phyloP scores from a whole-genome alignment of 179 eudicot species.

The Actinidia arguta region DNA sequence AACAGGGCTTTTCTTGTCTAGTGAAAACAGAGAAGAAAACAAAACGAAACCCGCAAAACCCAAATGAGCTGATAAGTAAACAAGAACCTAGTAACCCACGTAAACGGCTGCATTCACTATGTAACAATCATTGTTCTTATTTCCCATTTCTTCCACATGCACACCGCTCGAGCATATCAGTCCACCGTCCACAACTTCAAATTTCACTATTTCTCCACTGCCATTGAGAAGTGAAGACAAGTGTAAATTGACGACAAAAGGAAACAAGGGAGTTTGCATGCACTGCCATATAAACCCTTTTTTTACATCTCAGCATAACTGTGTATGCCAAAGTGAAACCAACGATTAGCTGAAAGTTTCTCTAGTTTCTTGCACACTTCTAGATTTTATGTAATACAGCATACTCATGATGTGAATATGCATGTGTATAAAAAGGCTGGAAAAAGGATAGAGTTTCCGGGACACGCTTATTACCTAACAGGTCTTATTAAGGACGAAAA shows the following conservation, averaged over 20 bases:
- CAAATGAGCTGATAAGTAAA: background rate
- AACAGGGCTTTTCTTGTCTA: background rate
- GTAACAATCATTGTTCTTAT: slow-evolving; percentile 90
- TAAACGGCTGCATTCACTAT: slow-evolving; percentile 99
- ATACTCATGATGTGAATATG: background rate
- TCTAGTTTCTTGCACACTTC: background rate
- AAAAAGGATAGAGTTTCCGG: background rate
- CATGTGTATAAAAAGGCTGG: background rate
- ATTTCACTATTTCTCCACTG: slow-evolving; percentile 77
- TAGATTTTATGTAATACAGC: background rate
- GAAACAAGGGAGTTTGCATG: background rate
- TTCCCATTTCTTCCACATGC: slow-evolving; percentile 98
- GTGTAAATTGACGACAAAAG: background rate
- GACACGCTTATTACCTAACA: background rate
- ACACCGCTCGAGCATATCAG: slow-evolving; percentile 98
- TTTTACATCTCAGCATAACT: slow-evolving; percentile 6
- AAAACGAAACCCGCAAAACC: slow-evolving; percentile 28
- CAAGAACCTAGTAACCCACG: slow-evolving; percentile 69
- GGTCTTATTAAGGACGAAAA: background rate
- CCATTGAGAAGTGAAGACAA: slow-evolving; percentile 8
- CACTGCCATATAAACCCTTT: background rate
- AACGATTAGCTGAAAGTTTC: background rate
- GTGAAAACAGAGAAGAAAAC: slow-evolving; percentile 18
- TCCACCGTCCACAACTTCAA: slow-evolving; percentile 95
- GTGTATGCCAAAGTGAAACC: background rate